Evolutionary conservation across 257 asterid genomes (phyloP), one percentile per base, ranked within the genome.

Genomic region (Fraxinus pennsylvanica): DNA sequence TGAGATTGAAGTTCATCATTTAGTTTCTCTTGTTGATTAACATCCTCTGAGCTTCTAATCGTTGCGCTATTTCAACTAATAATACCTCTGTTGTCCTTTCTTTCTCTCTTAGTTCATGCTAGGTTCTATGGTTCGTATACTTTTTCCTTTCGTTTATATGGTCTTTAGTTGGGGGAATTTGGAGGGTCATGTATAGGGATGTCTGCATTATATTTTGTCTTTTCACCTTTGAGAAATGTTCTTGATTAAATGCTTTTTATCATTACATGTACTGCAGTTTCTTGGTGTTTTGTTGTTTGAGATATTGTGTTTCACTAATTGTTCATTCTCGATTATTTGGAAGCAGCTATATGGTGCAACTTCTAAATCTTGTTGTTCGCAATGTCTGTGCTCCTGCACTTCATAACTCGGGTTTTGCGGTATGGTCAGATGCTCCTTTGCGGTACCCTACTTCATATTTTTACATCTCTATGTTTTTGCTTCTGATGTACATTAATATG

Each of bases 391-490:
- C 96, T 79, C 99, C 99, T 72, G 94, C 95, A 69, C 97, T 96
- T 82, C 97, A 96, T 87, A 89, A 91, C 87, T 93, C 97, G 39
- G 99, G 99, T 39, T 96, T 96, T 89, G 99, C 99, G 94, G 99
- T 96, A 91, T 74, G 94, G 78, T 68, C 71, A 6, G 76, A 33
- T 69, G 50, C 73, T 75, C 72, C 75, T 72, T 72, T 63, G 38
- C 9, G 68, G 63, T 47, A 41, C 47, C 27, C 67, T 41, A 21
- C 47, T 9, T 22, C 67, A 43, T 35, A 9, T 63, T 77, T 33
- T 29, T 21, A 45, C 17, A 78, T 8, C 14, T 8, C 14, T 61
- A 43, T 73, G 63, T 17, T 63, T 61, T 47, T 14, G 1, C 30
- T 63, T 75, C 22, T 41, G 14, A 50, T 68, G 25, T 27, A 33